Evolutionary conservation across 2,329 filamentous ascomycete species (phyloP).

Genomic region (Pseudogymnoascus sp.): DNA sequence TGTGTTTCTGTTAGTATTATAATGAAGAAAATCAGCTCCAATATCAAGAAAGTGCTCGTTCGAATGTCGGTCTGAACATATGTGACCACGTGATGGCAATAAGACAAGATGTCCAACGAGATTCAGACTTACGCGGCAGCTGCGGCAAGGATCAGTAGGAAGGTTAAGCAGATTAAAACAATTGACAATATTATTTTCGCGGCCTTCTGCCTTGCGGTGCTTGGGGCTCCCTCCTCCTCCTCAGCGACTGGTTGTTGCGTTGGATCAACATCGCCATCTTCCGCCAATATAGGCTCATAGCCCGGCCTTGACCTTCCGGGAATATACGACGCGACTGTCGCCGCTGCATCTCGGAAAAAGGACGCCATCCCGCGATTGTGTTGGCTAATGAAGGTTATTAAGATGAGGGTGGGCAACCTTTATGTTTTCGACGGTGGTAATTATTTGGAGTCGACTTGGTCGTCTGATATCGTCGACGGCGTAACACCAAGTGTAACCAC

Average conservation of each 20-base stretch:
- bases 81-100: neutral
- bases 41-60: neutral
- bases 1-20: neutral
- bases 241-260: neutral
- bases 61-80: neutral
- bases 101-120: neutral
- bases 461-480: neutral
- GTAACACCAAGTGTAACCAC: neutral
- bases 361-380: neutral
- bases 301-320: neutral
- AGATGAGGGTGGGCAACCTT: neutral
- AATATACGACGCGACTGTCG: neutral
- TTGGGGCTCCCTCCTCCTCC: neutral
- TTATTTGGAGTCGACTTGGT: neutral
- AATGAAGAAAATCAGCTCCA: neutral
- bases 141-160: neutral
- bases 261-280: neutral
- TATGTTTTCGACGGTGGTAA: neutral
- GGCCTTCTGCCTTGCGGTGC: neutral
- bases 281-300: neutral
- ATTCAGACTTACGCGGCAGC: neutral
- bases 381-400: neutral
- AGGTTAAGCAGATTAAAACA: neutral
- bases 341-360: neutral
- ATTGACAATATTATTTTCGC: neutral